These are phyloP conservation scores for Ballota nigra DNA, from an alignment of 257 asterid genomes.

Conservation along the genomic window DNA sequence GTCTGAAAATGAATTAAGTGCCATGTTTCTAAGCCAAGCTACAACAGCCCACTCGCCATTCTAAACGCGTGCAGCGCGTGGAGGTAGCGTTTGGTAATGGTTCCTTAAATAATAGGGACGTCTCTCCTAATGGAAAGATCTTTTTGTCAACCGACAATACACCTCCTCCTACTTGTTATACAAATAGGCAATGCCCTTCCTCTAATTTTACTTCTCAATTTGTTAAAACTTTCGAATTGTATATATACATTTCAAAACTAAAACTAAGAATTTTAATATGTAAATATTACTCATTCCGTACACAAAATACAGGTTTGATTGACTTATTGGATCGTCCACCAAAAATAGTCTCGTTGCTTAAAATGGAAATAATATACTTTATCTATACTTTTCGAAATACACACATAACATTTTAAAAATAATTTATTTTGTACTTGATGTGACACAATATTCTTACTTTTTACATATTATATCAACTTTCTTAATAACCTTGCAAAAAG, in stretches of 20 bases:
- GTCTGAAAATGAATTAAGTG: conserved; percentile 28
- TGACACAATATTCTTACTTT: too few relatives aligned
- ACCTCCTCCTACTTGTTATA: background rate
- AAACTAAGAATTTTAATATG: too few relatives aligned
- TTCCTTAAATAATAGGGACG: conserved; percentile 15
- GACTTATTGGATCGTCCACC: too few relatives aligned
- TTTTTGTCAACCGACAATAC: background rate
- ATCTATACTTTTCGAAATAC: too few relatives aligned
- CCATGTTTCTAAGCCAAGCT: conserved; percentile 41
- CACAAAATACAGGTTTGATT: too few relatives aligned
- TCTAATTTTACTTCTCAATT: background rate
- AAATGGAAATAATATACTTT: too few relatives aligned
- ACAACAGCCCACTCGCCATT: conserved; percentile 20
- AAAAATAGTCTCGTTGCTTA: too few relatives aligned
- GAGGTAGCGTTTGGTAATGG: background rate
- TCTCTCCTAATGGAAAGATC: conserved; percentile 19
- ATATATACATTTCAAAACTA: background rate
- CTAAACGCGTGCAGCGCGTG: conserved; percentile 23
- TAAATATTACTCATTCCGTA: too few relatives aligned
- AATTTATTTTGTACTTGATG: too few relatives aligned
- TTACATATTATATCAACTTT: too few relatives aligned
- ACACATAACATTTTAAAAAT: too few relatives aligned
- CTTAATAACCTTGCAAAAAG: too few relatives aligned
- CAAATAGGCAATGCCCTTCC: background rate
- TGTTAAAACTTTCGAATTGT: background rate